A percentile compares a stretch with the other conserved stretches of the same genome.
phyloP scores from a whole-genome alignment of 768 basidiomycete species.

The Nidularia pulvinata region DNA sequence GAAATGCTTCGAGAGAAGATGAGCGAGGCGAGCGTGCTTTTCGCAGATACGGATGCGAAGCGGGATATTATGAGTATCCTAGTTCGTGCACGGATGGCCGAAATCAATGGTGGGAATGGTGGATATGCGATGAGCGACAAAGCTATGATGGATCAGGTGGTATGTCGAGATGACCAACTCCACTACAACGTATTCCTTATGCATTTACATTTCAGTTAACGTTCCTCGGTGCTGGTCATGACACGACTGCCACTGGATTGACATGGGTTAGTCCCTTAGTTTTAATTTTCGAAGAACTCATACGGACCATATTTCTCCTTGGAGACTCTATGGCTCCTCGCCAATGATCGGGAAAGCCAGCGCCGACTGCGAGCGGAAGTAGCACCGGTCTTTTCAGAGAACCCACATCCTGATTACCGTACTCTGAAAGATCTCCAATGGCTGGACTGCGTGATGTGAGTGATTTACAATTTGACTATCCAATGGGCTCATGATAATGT shows the following conservation, averaged over 20 bases:
- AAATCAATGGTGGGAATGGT: conserved; percentile 23
- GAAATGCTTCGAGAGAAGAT: conserved; percentile 41
- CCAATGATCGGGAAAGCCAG: conserved; percentile 41
- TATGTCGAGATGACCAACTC: conserved; percentile 17
- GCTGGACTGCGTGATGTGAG: conserved; percentile 40
- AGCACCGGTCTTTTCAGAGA: conserved; percentile 24
- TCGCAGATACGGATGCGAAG: conserved; percentile 37
- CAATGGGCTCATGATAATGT: not conserved
- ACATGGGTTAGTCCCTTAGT: conserved; percentile 24
- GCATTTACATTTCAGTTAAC: conserved; percentile 29
- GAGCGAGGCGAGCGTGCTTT: conserved; percentile 24
- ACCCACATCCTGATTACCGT: conserved; percentile 35
- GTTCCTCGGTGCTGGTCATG: conserved; percentile 37
- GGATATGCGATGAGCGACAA: conserved; percentile 42
- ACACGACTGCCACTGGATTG: conserved; percentile 36
- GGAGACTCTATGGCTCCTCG: conserved; percentile 42
- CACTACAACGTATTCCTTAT: not conserved
- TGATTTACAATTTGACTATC: not conserved
- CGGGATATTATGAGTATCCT: conserved; percentile 54
- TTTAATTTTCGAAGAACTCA: too few relatives aligned
- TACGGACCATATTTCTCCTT: not conserved
- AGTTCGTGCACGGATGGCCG: conserved; percentile 39
- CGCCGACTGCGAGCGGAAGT: conserved; percentile 43
- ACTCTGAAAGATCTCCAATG: conserved; percentile 34
- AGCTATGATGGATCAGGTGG: conserved; percentile 54